Evolutionary conservation across 768 basidiomycete species (phyloP).

Genomic region (Mycena latifolia): DNA sequence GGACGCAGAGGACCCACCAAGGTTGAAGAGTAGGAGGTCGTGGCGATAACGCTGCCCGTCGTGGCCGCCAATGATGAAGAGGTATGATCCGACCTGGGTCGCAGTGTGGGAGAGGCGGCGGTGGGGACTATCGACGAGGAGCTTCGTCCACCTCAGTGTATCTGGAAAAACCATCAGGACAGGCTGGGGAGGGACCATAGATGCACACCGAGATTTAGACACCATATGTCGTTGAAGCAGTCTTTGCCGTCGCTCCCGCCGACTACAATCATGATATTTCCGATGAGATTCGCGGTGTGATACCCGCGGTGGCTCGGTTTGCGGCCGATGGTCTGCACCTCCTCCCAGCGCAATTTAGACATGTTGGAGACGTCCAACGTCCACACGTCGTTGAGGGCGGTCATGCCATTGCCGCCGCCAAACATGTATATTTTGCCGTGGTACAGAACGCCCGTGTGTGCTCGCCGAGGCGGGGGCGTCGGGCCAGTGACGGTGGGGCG

Average conservation of each 20-base stretch:
- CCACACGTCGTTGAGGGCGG: conserved; percentile 94
- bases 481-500: conserved; percentile 57
- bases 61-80: conserved; percentile 92
- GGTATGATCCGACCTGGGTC: conserved; percentile 92
- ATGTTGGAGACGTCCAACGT: conserved; percentile 72
- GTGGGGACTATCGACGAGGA: conserved; percentile 53
- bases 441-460: conserved; percentile 88
- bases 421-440: conserved; percentile 84
- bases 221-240: conserved; percentile 91
- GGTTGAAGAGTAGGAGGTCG: conserved; percentile 87
- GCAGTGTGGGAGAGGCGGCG: conserved; percentile 84
- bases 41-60: conserved; percentile 80
- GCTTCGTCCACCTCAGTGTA: conserved; percentile 58
- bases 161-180: conserved; percentile 43
- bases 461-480: conserved; percentile 78
- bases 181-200: background rate
- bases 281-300: conserved; percentile 90
- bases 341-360: conserved; percentile 65
- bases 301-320: conserved; percentile 83
- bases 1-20: conserved; percentile 63
- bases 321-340: conserved; percentile 66
- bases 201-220: conserved; percentile 82
- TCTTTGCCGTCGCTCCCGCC: conserved; percentile 94
- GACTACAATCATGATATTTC: conserved; percentile 87
- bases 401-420: conserved; percentile 93